Evolutionary conservation across 257 asterid species (phyloP).

Genomic region (Craterostigma plantagineum): DNA sequence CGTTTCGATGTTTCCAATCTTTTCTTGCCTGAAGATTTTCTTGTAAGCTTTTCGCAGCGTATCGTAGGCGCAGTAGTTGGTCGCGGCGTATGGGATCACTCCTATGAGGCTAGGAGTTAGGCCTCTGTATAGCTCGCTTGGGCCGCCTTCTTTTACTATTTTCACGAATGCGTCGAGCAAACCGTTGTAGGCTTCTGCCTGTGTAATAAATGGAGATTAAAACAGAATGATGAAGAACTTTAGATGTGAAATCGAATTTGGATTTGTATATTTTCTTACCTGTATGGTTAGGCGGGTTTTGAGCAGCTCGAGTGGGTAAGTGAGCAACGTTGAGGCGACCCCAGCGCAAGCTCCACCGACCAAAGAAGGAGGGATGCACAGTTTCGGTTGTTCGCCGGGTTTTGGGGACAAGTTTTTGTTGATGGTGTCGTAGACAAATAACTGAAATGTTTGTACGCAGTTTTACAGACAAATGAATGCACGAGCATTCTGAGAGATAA

Average conservation of each 20-base stretch:
- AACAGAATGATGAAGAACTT: too few species aligned
- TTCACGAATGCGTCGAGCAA: constrained; percentile 68
- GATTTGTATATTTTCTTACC: constrained; percentile 36
- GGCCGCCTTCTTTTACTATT: constrained; percentile 77
- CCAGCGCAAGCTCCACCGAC: constrained; percentile 97
- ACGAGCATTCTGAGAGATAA: background rate
- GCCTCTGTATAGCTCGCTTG: constrained; percentile 78
- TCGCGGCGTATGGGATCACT: constrained; percentile 79
- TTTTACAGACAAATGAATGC: too few species aligned
- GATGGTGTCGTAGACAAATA: constrained; percentile 76
- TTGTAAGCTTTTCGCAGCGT: constrained; percentile 45
- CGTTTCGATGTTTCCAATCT: constrained; percentile 74
- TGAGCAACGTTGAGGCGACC: constrained; percentile 74
- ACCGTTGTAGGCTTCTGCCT: constrained; percentile 64
- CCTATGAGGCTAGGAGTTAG: constrained; percentile 81
- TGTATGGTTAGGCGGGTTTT: constrained; percentile 87
- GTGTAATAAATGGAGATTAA: too few species aligned
- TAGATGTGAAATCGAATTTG: too few species aligned
- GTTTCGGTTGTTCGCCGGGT: constrained; percentile 38
- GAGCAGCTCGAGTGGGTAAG: constrained; percentile 88
- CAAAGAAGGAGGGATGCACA: constrained; percentile 66
- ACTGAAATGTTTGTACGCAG: constrained; percentile 18
- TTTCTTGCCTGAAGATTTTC: constrained; percentile 40
- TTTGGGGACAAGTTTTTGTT: constrained; percentile 66
- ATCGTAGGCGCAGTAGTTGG: constrained; percentile 84